phyloP scores from a whole-genome alignment of 495 filamentous ascomycete species.

The Zalerion maritima region DNA sequence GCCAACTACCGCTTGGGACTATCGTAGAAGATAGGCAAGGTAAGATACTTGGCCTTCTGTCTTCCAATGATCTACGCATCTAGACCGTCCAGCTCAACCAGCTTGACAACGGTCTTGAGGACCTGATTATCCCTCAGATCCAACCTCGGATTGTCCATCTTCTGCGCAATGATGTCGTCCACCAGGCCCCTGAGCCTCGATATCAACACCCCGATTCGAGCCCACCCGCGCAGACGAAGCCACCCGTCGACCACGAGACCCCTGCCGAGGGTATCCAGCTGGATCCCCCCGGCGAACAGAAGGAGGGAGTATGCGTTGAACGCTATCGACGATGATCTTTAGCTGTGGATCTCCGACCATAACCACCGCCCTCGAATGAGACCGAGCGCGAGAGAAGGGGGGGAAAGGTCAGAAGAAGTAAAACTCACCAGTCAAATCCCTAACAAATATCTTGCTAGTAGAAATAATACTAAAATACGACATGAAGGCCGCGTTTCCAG shows the following conservation, averaged over 20 bases:
- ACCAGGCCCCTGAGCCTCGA: constrained; percentile 71
- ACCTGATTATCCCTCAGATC: constrained; percentile 49
- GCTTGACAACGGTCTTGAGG: constrained; percentile 55
- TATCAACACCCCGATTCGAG: constrained; percentile 81
- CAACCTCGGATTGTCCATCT: constrained; percentile 59
- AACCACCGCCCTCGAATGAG: neutral
- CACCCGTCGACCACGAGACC: constrained; percentile 89
- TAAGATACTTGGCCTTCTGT: no score
- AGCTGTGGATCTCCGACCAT: constrained; percentile 6
- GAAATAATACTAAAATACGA: constrained; percentile 83
- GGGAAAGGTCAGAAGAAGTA: constrained; percentile 1
- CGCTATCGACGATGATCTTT: constrained; percentile 30
- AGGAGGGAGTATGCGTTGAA: constrained; percentile 85
- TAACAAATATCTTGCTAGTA: constrained; percentile 76
- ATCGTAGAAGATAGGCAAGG: no score
- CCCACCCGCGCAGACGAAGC: constrained; percentile 84
- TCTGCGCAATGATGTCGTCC: constrained; percentile 62
- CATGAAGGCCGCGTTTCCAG: constrained; percentile 53
- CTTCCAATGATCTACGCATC: constrained; percentile 34
- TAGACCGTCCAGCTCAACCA: constrained; percentile 80
- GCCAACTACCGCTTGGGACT: no score
- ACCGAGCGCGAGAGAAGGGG: constrained; percentile 2
- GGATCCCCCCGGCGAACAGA: constrained; percentile 75
- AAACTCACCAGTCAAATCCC: constrained; percentile 72
- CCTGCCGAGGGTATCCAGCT: constrained; percentile 73